phyloP scores from a whole-genome alignment of 345 rosid species.

The Citrus maxima region DNA sequence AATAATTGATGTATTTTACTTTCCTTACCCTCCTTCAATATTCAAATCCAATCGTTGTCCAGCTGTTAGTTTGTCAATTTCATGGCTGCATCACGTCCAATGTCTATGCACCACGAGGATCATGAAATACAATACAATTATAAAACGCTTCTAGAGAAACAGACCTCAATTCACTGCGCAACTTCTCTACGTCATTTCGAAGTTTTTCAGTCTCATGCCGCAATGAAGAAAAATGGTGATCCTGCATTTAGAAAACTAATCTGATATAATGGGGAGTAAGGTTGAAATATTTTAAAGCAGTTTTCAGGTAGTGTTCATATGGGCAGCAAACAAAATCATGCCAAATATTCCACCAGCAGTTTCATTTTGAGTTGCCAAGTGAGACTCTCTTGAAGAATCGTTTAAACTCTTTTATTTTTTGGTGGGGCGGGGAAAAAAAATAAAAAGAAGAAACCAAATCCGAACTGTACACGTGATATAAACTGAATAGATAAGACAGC shows the following conservation, averaged over 20 bases:
- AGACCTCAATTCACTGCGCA: no score
- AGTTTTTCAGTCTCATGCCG: no score
- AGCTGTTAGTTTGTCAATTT: no score
- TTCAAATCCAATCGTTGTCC: no score
- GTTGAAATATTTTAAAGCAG: neutral
- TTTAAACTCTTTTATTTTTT: neutral
- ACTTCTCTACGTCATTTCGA: no score
- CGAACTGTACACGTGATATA: neutral
- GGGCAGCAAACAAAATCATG: neutral
- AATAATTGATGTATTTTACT: neutral
- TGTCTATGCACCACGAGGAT: no score
- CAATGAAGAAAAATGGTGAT: no score
- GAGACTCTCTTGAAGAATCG: neutral
- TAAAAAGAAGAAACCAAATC: neutral
- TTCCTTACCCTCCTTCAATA: conserved; percentile 79
- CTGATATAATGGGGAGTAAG: neutral
- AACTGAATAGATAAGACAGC: neutral
- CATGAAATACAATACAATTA: no score
- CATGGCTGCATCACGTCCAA: no score
- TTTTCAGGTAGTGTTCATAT: neutral
- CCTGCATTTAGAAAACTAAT: neutral
- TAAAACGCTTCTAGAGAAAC: no score
- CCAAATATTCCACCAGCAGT: neutral
- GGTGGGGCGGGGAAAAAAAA: neutral
- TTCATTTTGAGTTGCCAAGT: neutral